Conservation (phyloP, 306 rosid species). For the Trichosanthes truncata region DNA sequence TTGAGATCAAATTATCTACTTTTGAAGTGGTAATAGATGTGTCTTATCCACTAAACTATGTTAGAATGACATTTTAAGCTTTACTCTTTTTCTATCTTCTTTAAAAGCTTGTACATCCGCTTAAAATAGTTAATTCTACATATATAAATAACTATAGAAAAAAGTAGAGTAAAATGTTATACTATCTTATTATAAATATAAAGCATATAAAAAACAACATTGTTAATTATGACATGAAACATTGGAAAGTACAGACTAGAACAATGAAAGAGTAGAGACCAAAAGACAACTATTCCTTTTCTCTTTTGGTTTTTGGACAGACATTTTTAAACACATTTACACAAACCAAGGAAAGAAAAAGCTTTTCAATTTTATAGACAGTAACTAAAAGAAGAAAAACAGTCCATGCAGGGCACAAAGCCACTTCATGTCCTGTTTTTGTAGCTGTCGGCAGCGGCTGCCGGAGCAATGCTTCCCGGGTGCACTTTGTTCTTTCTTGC, state of each 20-base stretch:
- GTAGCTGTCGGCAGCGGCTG: not conserved
- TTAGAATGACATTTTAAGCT: no score
- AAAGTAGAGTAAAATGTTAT: not conserved
- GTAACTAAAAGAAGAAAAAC: not conserved
- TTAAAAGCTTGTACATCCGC: no score
- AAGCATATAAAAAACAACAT: not conserved
- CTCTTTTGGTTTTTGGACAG: not conserved
- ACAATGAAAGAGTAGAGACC: not conserved
- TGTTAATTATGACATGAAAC: not conserved
- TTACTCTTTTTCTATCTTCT: no score
- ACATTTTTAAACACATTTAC: not conserved
- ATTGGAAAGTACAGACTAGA: not conserved
- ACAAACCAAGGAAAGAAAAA: not conserved
- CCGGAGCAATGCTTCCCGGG: conserved; percentile 2
- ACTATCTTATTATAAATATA: not conserved
- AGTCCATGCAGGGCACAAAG: not conserved
- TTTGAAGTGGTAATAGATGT: no score
- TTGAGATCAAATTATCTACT: no score
- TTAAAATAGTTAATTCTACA: no score
- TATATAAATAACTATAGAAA: no score
- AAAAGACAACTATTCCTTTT: not conserved
- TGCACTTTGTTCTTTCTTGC: conserved; percentile 8
- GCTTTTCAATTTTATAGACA: not conserved
- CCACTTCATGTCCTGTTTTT: not conserved
- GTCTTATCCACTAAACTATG: no score